phyloP scores from a whole-genome alignment of 1,284 basidiomycete genomes.

The Crucibulum parvulum region DNA sequence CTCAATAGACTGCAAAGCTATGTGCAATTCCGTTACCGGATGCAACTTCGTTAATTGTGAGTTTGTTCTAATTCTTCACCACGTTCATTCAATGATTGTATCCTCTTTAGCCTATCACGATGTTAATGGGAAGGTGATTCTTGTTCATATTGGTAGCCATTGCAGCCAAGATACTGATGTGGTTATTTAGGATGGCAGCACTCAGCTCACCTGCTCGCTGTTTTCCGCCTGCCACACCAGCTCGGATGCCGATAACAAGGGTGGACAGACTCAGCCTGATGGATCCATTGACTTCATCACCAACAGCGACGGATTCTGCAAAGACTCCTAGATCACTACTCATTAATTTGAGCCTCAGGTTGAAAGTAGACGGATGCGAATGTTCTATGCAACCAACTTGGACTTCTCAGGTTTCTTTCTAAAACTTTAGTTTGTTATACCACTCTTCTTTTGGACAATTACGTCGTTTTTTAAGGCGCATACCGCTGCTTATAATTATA shows the following conservation, averaged over 20 bases:
- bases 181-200: conserved; percentile 39
- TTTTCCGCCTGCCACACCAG: conserved; percentile 40
- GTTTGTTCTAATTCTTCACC: conserved; percentile 11
- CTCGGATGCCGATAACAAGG: conserved; percentile 42
- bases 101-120: conserved; percentile 46
- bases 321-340: conserved; percentile 13
- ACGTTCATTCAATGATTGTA: conserved; percentile 3
- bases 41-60: conserved; percentile 52
- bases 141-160: neutral
- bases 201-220: conserved; percentile 48
- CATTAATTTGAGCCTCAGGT: neutral
- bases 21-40: conserved; percentile 46
- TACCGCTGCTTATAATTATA: too few species aligned
- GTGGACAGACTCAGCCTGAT: conserved; percentile 48
- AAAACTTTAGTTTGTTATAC: too few species aligned
- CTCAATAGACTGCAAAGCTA: conserved; percentile 44
- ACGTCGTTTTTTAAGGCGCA: too few species aligned
- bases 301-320: conserved; percentile 49
- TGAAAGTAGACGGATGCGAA: neutral
- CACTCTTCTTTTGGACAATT: too few species aligned
- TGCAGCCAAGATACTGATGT: neutral
- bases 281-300: conserved; percentile 47
- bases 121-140: conserved; percentile 47
- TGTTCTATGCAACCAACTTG: neutral
- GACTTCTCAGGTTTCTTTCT: too few species aligned